Base-by-base conservation (phyloP, 192 early-diverging fungal genomes). In the Backusella westeae region DNA sequence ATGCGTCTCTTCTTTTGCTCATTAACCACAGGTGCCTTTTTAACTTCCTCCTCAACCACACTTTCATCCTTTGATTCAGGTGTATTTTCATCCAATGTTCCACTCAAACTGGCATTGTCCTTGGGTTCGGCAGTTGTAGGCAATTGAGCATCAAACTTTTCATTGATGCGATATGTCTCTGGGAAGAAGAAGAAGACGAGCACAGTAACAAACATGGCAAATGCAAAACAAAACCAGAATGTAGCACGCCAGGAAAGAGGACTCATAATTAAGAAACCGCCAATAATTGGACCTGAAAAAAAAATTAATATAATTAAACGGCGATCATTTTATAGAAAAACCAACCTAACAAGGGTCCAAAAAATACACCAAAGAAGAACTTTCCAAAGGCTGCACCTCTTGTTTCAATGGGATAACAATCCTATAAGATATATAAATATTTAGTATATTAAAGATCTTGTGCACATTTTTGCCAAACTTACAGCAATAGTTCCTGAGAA, bases 141-240 rank as follows among this genome's bases (percentile, higher is more conserved):
- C 7, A 74, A 42, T 26, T 34, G 26, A 34, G 21, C 52, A 6
- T 59, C 53, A 74, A 65, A 59, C 6, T 65, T 72, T 26, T 41
- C 80, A 21, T 83, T 80, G 15, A 66, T 36, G 14, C 84, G 82
- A 56, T 79, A 84, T 15, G 82, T 86, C 38, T 87, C 85, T 1
- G 83, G 86, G 23, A 87, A 41, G 32, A 82, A 70, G 46, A 84
- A 81, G 39, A 85, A 85, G 1, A 85, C 36, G 34, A 83, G 35
- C 14, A 81, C 1, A 34, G 73, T 66, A 34, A 81, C 72, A 23
- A 86, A 53, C 12, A 68, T 67, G 26, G 81, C 80, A 53, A 84
- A 72, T 8, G 79, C 81, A 19, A 84, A 80, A 78, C 76, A 81
- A 34, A 86, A 87, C 74, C 78, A 85, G 49, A 84, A 87, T 32